Evolutionary conservation across 768 basidiomycete genomes (phyloP).

Genomic region (Pisolithus sp.): DNA sequence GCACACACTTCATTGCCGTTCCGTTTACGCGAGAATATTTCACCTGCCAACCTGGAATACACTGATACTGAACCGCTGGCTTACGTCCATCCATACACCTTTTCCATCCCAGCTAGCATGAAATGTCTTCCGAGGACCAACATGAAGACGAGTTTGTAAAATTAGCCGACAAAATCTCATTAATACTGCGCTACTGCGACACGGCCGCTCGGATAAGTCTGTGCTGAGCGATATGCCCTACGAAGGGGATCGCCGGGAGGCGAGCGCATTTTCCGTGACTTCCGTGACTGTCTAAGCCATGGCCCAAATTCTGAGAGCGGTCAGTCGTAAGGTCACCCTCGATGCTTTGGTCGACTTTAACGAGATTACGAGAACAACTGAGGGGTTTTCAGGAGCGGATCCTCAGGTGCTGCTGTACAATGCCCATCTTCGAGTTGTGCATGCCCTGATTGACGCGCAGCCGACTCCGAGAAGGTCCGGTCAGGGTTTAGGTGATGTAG

Average conservation of each 20-base stretch:
- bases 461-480: constrained; percentile 9
- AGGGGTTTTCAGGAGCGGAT: constrained; percentile 91
- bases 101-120: constrained; percentile 18
- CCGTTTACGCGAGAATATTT: constrained; percentile 32
- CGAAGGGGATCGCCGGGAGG: constrained; percentile 72
- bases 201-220: constrained; percentile 92
- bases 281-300: neutral
- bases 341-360: constrained; percentile 57
- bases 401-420: constrained; percentile 94
- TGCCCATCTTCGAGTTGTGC: constrained; percentile 89
- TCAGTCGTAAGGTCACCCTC: constrained; percentile 66
- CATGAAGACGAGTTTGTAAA: constrained; percentile 19
- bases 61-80: constrained; percentile 6
- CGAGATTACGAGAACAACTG: constrained; percentile 63
- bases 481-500: neutral
- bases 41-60: constrained; percentile 10
- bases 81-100: constrained; percentile 26
- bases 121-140: constrained; percentile 23
- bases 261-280: constrained; percentile 27
- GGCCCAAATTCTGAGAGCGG: constrained; percentile 70
- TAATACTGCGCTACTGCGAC: constrained; percentile 90
- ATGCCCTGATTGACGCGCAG: constrained; percentile 52
- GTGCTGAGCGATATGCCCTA: constrained; percentile 89
- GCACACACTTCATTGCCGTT: constrained; percentile 37
- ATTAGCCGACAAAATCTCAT: constrained; percentile 92